These are phyloP conservation scores for Leishmania martiniquensis DNA, from an alignment of 208 protist genomes.

Conservation along the genomic window DNA sequence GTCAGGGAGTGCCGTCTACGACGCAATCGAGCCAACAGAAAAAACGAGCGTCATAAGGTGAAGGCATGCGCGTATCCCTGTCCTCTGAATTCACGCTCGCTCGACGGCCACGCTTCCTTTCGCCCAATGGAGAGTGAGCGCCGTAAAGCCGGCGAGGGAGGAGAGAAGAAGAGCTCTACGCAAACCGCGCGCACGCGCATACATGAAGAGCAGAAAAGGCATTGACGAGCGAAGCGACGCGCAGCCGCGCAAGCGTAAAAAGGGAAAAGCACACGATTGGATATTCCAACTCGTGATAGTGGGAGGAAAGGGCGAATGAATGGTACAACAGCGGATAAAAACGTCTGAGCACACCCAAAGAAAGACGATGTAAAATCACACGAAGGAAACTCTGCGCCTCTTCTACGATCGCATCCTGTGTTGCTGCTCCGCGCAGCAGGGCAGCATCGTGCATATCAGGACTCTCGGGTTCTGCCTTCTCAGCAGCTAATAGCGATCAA, in stretches of 20 bases:
- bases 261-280: not conserved
- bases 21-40: not conserved
- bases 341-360: no score
- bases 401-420: not conserved
- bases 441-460: not conserved
- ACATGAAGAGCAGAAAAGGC: no score
- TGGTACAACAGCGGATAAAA: constrained; percentile 1
- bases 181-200: constrained; percentile 1
- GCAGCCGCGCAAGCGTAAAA: no score
- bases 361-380: no score
- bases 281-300: not conserved
- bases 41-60: not conserved
- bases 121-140: not conserved
- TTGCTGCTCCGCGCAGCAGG: not conserved
- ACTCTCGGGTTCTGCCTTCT: not conserved
- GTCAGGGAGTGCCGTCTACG: not conserved
- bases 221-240: no score
- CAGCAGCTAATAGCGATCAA: not conserved
- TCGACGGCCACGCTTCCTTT: not conserved
- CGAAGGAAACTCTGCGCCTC: not conserved
- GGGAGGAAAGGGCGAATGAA: not conserved
- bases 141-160: not conserved
- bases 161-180: not conserved
- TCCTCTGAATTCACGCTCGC: not conserved
- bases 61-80: not conserved